These are phyloP conservation scores for Acer negundo DNA, from an alignment of 345 rosid genomes.

Conservation along the genomic window DNA sequence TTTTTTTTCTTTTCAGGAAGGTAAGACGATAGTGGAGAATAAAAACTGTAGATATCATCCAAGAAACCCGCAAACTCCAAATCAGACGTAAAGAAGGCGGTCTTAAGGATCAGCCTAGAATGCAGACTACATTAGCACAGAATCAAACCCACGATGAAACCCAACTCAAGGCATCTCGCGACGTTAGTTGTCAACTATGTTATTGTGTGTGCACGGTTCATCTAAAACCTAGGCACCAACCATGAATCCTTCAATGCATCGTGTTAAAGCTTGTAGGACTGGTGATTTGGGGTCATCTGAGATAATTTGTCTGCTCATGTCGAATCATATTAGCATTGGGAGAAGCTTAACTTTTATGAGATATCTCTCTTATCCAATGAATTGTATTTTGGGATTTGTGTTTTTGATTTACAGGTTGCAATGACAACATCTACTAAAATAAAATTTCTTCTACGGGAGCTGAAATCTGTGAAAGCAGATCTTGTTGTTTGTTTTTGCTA, in stretches of 20 bases:
- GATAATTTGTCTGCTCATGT: not conserved
- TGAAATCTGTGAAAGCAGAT: conserved; percentile 92
- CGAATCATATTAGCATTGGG: too few relatives aligned
- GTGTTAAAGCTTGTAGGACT: not conserved
- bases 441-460: conserved; percentile 89
- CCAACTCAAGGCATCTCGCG: conserved; percentile 99
- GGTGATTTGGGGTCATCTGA: not conserved
- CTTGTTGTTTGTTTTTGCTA: too few relatives aligned
- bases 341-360: too few relatives aligned
- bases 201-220: conserved; percentile 42
- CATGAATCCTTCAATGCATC: conserved; percentile 1
- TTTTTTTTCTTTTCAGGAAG: conserved; percentile 55
- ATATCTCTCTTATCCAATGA: conserved; percentile 24
- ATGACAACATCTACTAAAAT: conserved; percentile 98
- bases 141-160: too few relatives aligned
- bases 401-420: conserved; percentile 67
- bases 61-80: conserved; percentile 75
- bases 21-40: conserved; percentile 75
- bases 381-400: conserved; percentile 33
- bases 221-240: conserved; percentile 12
- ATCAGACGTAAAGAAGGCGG: conserved; percentile 60
- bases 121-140: conserved; percentile 34
- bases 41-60: conserved; percentile 77
- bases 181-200: conserved; percentile 80
- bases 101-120: conserved; percentile 39